These are phyloP conservation scores for Talaromyces sp. DNA, from an alignment of 2,329 filamentous ascomycete species.

Conservation along the genomic window DNA sequence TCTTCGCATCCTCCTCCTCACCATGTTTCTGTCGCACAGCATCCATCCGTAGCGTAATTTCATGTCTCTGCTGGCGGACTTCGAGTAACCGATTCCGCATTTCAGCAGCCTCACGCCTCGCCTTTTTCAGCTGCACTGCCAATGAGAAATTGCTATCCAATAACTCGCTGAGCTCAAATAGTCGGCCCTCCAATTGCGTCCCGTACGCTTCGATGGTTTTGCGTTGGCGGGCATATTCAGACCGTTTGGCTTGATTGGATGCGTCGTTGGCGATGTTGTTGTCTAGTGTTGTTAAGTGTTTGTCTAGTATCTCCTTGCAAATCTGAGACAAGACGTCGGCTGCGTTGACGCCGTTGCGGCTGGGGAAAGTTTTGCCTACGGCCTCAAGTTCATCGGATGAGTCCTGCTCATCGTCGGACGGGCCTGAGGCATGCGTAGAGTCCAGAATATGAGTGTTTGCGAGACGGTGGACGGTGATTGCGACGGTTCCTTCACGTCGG, in stretches of 20 bases:
- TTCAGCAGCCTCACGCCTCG: conserved; percentile 45
- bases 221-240: conserved; percentile 44
- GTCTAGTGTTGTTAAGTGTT: conserved; percentile 43
- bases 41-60: conserved; percentile 50
- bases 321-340: conserved; percentile 53
- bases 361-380: conserved; percentile 38
- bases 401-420: conserved; percentile 21
- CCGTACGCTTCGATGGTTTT: conserved; percentile 50
- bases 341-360: conserved; percentile 46
- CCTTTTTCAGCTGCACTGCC: conserved; percentile 44
- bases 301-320: conserved; percentile 50
- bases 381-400: conserved; percentile 27
- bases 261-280: conserved; percentile 39
- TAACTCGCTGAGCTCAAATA: conserved; percentile 52
- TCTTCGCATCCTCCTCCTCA: conserved; percentile 37
- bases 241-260: conserved; percentile 36
- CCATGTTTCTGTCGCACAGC: conserved; percentile 43
- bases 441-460: conserved; percentile 33
- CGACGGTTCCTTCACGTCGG: conserved; percentile 34
- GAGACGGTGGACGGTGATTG: conserved; percentile 42
- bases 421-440: conserved; percentile 20
- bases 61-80: conserved; percentile 49
- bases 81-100: conserved; percentile 48
- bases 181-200: conserved; percentile 46
- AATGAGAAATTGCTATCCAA: conserved; percentile 50